Base-by-base conservation (phyloP, 768 basidiomycete species). In the Lepiota subincarnata region DNA sequence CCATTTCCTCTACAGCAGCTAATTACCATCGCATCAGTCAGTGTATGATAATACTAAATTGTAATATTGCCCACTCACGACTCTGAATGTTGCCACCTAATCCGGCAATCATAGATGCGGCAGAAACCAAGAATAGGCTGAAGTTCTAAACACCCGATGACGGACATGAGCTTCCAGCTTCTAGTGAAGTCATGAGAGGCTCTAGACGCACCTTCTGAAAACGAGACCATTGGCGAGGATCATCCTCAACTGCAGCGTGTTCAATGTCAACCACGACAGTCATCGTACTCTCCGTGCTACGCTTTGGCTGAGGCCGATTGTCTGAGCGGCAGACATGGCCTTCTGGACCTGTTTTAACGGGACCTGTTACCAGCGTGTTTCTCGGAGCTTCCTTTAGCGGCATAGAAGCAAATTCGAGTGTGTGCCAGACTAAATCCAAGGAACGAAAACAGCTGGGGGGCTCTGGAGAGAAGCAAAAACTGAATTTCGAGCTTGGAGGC, bases 1-100 rank as follows among this genome's bases (percentile, higher is more conserved):
- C 74, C 68, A 89, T 83, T 50, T 81, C 65, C 22, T 76, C 65
- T 31, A 87, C 84, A 8, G 83, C 80, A 39, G 88, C 87, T 89
- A 53, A 22, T 36, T 8, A 16, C 8, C 44, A 40, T 18, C 28
- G 28, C 34, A 39, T 40, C 18, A 46, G 12, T 6, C 6, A 37
- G n/a, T n/a, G n/a, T 41, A 37, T 11, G 1, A 26, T 38, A 20
- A 19, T 16, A 7, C 22, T 11, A 18, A 45, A 34, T 24, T 28
- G 26, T 34, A 48, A 28, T 48, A n/a, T 20, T 14, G 8, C 3
- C 5, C 31, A 58, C 77, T 66, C 55, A 85, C 83, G 84, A 65
- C 84, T 87, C 61, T 84, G 84, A 42, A 86, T 82, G 57, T 78
- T 85, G 1, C 68, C 71, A 4, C 74, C 74, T 11, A 86, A 69